Evolutionary conservation across 2,329 filamentous ascomycete species (phyloP).

Genomic region (Exophiala viscosa): DNA sequence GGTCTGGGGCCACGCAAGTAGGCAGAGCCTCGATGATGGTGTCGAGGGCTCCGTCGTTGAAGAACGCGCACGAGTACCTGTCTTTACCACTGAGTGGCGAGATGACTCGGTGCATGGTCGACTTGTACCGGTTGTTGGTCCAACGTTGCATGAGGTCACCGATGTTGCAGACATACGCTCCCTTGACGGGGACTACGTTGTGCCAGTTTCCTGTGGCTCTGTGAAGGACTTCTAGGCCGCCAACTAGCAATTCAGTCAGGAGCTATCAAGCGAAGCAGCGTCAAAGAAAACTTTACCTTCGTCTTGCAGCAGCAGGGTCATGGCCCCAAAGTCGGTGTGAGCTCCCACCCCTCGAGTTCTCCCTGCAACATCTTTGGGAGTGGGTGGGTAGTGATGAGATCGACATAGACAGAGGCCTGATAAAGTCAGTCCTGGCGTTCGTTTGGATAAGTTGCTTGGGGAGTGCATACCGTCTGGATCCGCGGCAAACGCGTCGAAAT

Average conservation of each 20-base stretch:
- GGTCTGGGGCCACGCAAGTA: background rate
- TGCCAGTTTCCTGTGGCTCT: slow-evolving; percentile 1
- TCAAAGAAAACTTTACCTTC: slow-evolving; percentile 20
- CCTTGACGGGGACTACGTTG: slow-evolving; percentile 35
- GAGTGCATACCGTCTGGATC: slow-evolving; percentile 41
- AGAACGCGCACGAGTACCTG: slow-evolving; percentile 16
- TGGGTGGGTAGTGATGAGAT: slow-evolving; percentile 37
- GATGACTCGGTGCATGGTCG: slow-evolving; percentile 52
- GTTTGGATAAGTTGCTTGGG: no score
- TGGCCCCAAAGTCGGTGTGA: slow-evolving; percentile 43
- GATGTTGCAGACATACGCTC: slow-evolving; percentile 51
- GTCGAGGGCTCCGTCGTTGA: slow-evolving; percentile 4
- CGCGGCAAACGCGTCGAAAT: slow-evolving; percentile 52
- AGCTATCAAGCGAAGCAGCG: background rate
- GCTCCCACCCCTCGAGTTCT: slow-evolving; percentile 29
- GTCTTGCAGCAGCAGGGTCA: slow-evolving; percentile 48
- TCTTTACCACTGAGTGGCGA: slow-evolving; percentile 30
- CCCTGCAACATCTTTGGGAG: slow-evolving; percentile 47
- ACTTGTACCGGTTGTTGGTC: slow-evolving; percentile 49
- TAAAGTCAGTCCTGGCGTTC: background rate
- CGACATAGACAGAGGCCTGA: slow-evolving; percentile 1
- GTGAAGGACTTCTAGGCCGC: slow-evolving; percentile 43
- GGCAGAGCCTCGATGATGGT: slow-evolving; percentile 1
- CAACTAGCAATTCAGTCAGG: slow-evolving; percentile 34
- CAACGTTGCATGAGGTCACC: slow-evolving; percentile 51